phyloP scores from a whole-genome alignment of 2,329 filamentous ascomycete genomes.

The Exophiala bonariae region DNA sequence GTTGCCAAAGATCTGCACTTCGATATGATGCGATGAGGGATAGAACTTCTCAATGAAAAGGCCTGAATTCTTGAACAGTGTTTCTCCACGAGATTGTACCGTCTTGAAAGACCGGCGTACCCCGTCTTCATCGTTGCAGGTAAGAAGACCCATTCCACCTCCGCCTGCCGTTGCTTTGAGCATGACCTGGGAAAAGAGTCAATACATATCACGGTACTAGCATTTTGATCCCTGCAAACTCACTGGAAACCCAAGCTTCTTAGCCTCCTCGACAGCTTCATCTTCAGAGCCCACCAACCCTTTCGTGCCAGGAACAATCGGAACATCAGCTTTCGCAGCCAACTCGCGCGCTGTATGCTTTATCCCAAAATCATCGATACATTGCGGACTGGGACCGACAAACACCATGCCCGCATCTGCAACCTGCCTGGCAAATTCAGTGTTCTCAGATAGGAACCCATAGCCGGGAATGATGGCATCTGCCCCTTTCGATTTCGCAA shows the following conservation, averaged over 20 bases:
- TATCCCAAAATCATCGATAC: slow-evolving; percentile 58
- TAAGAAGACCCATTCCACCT: slow-evolving; percentile 82
- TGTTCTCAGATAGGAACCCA: slow-evolving; percentile 66
- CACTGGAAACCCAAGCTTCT: slow-evolving; percentile 52
- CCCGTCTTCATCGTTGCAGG: slow-evolving; percentile 67
- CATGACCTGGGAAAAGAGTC: slow-evolving; percentile 59
- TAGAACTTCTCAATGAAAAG: slow-evolving; percentile 86
- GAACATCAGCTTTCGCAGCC: slow-evolving; percentile 53
- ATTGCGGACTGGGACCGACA: slow-evolving; percentile 57
- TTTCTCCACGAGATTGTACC: slow-evolving; percentile 72
- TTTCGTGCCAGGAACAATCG: slow-evolving; percentile 56
- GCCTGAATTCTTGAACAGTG: slow-evolving; percentile 79
- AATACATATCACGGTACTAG: too few relatives aligned
- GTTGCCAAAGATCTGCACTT: slow-evolving; percentile 89
- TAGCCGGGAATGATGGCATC: slow-evolving; percentile 68
- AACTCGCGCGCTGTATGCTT: slow-evolving; percentile 59
- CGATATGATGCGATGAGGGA: slow-evolving; percentile 76
- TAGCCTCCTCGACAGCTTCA: slow-evolving; percentile 46
- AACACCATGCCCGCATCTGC: slow-evolving; percentile 57
- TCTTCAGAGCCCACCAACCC: slow-evolving; percentile 49
- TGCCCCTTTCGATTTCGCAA: slow-evolving; percentile 50
- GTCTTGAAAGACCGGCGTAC: slow-evolving; percentile 70
- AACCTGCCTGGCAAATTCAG: slow-evolving; percentile 58
- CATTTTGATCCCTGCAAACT: too few relatives aligned
- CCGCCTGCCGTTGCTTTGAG: slow-evolving; percentile 80